These are phyloP conservation scores for Cercospora nicotianae DNA, from an alignment of 2,329 filamentous ascomycete species.

Conservation along the genomic window DNA sequence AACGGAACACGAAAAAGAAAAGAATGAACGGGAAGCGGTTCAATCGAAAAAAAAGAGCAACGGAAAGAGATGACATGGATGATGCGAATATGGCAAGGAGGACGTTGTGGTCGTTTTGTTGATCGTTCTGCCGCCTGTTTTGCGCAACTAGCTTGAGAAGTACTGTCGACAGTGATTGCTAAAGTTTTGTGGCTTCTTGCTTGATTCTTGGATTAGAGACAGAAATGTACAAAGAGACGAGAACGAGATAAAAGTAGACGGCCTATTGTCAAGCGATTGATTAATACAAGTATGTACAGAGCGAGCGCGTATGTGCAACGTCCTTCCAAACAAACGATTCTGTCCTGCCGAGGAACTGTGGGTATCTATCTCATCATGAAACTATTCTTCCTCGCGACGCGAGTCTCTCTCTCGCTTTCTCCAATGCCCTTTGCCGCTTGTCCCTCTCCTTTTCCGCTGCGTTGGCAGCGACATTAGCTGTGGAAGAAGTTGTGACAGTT, in stretches of 20 bases:
- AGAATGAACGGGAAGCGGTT: too few species aligned
- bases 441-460: neutral
- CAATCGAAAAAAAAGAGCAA: too few species aligned
- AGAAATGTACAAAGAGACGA: neutral
- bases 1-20: too few species aligned
- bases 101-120: neutral
- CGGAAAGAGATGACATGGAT: neutral
- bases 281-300: neutral
- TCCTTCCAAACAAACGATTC: neutral
- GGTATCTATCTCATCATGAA: slow-evolving; percentile 18
- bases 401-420: slow-evolving; percentile 31
- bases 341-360: neutral
- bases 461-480: slow-evolving; percentile 22
- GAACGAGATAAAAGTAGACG: neutral
- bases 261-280: neutral
- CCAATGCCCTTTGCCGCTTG: slow-evolving; percentile 19
- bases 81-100: neutral
- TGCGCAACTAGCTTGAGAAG: neutral
- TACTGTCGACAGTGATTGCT: neutral
- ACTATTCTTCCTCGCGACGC: slow-evolving; percentile 29
- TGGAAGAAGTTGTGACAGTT: slow-evolving; percentile 12
- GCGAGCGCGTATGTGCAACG: neutral
- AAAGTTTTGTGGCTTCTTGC: neutral
- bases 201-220: too few species aligned
- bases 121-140: neutral